Conservation (phyloP, 331 rosid genomes). For the Quercus tomentella region DNA sequence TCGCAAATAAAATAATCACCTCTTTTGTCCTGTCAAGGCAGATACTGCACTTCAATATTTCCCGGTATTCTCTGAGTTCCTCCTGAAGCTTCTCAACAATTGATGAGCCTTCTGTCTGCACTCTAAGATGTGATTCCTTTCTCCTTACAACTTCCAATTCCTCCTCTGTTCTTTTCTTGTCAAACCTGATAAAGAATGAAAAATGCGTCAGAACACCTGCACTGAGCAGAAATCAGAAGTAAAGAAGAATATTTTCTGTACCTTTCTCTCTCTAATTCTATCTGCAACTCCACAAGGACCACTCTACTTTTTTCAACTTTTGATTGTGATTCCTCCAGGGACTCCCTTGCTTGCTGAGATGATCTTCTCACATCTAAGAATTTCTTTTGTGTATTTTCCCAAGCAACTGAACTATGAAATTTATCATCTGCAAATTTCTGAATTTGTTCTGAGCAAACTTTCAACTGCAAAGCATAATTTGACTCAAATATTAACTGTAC, state of each 20-base stretch:
- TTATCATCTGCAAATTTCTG: slow-evolving; percentile 56
- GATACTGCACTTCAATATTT: slow-evolving; percentile 84
- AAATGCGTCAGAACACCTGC: slow-evolving; percentile 4
- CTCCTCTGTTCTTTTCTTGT: slow-evolving; percentile 72
- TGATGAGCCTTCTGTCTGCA: slow-evolving; percentile 62
- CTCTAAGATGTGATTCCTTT: slow-evolving; percentile 53
- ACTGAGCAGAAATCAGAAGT: background rate
- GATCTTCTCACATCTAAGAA: slow-evolving; percentile 54
- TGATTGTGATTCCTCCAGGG: slow-evolving; percentile 59
- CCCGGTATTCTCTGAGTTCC: slow-evolving; percentile 81
- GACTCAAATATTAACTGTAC: slow-evolving; percentile 13
- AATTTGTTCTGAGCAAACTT: slow-evolving; percentile 60
- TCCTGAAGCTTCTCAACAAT: slow-evolving; percentile 73
- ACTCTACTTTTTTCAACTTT: slow-evolving; percentile 48
- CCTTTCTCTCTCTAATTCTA: slow-evolving; percentile 86
- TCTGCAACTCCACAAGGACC: slow-evolving; percentile 55
- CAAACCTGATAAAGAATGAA: slow-evolving; percentile 46
- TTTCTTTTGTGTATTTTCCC: slow-evolving; percentile 65
- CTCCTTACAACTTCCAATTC: slow-evolving; percentile 70
- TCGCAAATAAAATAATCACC: slow-evolving; percentile 35
- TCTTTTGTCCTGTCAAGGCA: slow-evolving; percentile 82
- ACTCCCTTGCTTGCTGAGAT: slow-evolving; percentile 58
- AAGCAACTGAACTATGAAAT: slow-evolving; percentile 40
- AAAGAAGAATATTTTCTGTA: slow-evolving; percentile 11
- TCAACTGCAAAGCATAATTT: slow-evolving; percentile 55